Conservation (phyloP, 148 eudicot species). For the Simmondsia chinensis region DNA sequence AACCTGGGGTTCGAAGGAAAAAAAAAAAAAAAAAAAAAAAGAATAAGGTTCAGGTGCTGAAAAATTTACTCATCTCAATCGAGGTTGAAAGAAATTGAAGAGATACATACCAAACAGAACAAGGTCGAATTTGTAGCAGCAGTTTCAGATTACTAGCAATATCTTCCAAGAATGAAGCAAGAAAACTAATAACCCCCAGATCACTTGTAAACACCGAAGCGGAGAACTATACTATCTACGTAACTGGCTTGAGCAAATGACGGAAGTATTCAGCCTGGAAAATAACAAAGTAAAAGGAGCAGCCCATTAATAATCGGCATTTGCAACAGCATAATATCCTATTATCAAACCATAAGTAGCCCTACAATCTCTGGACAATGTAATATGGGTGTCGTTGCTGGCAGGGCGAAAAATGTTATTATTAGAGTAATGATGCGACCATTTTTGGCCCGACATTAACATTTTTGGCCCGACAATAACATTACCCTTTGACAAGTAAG, state of each 20-base stretch:
- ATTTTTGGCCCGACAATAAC: no score
- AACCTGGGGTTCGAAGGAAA: slow-evolving; percentile 11
- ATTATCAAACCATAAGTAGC: no score
- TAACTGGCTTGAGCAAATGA: slow-evolving; percentile 88
- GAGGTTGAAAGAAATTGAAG: neutral
- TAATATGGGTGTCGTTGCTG: no score
- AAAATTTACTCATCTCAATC: no score
- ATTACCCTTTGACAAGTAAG: no score
- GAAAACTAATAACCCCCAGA: slow-evolving; percentile 40
- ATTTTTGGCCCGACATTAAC: no score
- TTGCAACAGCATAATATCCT: neutral
- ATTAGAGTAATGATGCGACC: no score
- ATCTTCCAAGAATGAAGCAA: slow-evolving; percentile 32
- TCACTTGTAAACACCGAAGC: slow-evolving; percentile 32
- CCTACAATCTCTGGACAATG: no score
- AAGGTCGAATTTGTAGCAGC: slow-evolving; percentile 10
- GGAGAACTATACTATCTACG: slow-evolving; percentile 50
- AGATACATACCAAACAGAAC: slow-evolving; percentile 25
- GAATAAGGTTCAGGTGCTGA: no score
- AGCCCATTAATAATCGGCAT: slow-evolving; percentile 1
- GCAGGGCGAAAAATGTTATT: no score
- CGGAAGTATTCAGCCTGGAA: slow-evolving; percentile 98
- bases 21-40: neutral
- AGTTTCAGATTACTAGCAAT: slow-evolving; percentile 27
- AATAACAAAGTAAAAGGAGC: slow-evolving; percentile 9